Base-by-base conservation (phyloP, 306 rosid species). In the Quercus alba region DNA sequence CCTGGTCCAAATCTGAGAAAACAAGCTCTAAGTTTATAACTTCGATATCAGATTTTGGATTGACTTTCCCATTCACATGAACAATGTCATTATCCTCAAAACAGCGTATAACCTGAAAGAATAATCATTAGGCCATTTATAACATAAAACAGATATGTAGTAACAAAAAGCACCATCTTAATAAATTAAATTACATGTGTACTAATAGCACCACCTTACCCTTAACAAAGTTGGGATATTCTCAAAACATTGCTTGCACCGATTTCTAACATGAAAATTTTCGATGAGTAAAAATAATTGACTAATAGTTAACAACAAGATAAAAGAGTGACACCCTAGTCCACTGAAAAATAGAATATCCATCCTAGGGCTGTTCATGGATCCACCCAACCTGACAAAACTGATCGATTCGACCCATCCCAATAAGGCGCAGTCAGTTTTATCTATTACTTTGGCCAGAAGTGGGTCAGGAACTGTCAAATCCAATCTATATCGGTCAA, bases 1-100 rank as follows among this genome's bases (percentile, higher is more conserved):
- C 99, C 98, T 95, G 99, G 84, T 95, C 99, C 78, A 95, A 85
- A 75, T 95, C 99, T 74, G 97, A 88, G 88, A 95, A 93, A 76
- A 90, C 91, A 82, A 95, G 99, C 90, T 93, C 98, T 85, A 95
- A 78, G 84, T 95, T 93, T 88, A 95, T 95, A 77, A 95, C 93
- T 66, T 93, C 99, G 21, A 95, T 91, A 86, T 93, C 99, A 75
- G 91, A 69, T 81, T 88, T 95, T 56, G 99, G 99, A 81, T 91
- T 96, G 81, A 95, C 91, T 88, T 88, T 93, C 54, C 98, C 98
- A 77, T 85, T 95, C 76, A 95, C 99, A 58, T 95, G 99, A 87
- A 95, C 86, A 78, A 93, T 87, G 77, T 95, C 98, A 73, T 95
- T 89, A 86, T 95, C 99, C 56, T 95, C 99, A 86, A 95, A 95